Percentiles rank a stretch among this genome's conserved stretches.
Conservation (phyloP, 768 basidiomycete genomes). For the Termitomyces sp. region DNA sequence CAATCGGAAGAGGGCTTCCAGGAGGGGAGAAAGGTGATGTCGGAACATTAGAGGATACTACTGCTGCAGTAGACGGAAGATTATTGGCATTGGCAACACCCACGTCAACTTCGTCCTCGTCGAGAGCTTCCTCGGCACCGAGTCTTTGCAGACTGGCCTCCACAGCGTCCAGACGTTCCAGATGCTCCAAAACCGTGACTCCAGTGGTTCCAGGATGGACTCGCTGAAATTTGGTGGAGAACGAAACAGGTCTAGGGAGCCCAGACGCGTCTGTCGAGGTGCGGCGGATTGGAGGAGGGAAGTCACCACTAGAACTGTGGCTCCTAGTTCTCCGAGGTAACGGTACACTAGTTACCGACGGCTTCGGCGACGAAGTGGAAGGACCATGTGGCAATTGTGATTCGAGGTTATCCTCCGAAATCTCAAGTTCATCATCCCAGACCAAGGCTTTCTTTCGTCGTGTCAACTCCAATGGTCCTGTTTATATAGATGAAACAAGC, state of each 20-base stretch:
- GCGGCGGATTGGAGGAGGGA: slow-evolving; percentile 69
- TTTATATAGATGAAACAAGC: slow-evolving; percentile 9
- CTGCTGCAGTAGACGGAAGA: slow-evolving; percentile 17
- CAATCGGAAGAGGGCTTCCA: slow-evolving; percentile 56
- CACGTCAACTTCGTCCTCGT: slow-evolving; percentile 64
- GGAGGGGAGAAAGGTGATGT: slow-evolving; percentile 53
- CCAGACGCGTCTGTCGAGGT: slow-evolving; percentile 63
- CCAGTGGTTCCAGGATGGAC: slow-evolving; percentile 86
- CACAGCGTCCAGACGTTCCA: slow-evolving; percentile 81
- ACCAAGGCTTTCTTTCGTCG: slow-evolving; percentile 78
- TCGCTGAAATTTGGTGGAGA: slow-evolving; percentile 78
- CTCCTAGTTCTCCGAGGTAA: slow-evolving; percentile 50
- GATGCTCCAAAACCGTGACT: slow-evolving; percentile 79
- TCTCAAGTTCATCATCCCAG: slow-evolving; percentile 83
- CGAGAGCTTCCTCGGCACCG: slow-evolving; percentile 47
- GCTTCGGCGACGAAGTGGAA: slow-evolving; percentile 51
- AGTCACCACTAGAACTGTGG: slow-evolving; percentile 63
- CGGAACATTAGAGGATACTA: slow-evolving; percentile 28
- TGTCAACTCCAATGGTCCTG: slow-evolving; percentile 88
- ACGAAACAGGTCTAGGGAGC: slow-evolving; percentile 71
- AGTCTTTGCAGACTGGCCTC: slow-evolving; percentile 76
- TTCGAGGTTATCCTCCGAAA: slow-evolving; percentile 53
- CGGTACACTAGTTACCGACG: slow-evolving; percentile 63
- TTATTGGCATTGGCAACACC: slow-evolving; percentile 40
- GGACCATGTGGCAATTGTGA: slow-evolving; percentile 25